Evolutionary conservation across 441 rosid genomes (phyloP).

Genomic region (Bocquillonia castaneifolia): DNA sequence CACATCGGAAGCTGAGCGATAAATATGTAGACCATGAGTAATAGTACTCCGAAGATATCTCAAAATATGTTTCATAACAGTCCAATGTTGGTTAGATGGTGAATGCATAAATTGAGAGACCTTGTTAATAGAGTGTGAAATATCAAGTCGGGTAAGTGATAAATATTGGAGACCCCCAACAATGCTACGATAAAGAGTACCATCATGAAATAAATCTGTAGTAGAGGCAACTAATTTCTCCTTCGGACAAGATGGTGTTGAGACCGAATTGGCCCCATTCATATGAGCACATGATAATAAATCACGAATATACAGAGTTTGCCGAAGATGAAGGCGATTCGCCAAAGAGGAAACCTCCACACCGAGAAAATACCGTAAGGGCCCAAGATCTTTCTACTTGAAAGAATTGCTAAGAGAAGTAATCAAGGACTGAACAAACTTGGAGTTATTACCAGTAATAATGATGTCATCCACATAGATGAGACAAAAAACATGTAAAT

Average conservation of each 20-base stretch:
- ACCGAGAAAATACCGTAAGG: not conserved
- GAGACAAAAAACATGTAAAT: accelerated
- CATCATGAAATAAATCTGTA: accelerated
- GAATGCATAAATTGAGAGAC: not conserved
- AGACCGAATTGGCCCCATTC: accelerated
- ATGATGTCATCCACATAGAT: not conserved
- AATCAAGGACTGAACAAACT: not conserved
- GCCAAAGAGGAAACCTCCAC: not conserved
- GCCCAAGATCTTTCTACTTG: not conserved
- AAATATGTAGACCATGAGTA: not conserved
- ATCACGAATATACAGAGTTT: not conserved
- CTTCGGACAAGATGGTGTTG: accelerated
- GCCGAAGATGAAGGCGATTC: not conserved
- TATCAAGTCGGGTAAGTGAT: not conserved
- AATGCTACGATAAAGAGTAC: not conserved
- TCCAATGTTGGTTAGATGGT: not conserved
- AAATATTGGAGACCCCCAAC: not conserved
- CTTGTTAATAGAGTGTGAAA: not conserved
- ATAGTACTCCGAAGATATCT: not conserved
- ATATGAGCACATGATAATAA: not conserved
- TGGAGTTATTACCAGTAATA: accelerated
- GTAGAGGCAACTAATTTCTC: accelerated
- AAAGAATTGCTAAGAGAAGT: accelerated
- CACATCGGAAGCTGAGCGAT: accelerated
- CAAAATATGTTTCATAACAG: not conserved